Conservation (phyloP, 2,329 filamentous ascomycete genomes). For the Trichoderma lentiforme region DNA sequence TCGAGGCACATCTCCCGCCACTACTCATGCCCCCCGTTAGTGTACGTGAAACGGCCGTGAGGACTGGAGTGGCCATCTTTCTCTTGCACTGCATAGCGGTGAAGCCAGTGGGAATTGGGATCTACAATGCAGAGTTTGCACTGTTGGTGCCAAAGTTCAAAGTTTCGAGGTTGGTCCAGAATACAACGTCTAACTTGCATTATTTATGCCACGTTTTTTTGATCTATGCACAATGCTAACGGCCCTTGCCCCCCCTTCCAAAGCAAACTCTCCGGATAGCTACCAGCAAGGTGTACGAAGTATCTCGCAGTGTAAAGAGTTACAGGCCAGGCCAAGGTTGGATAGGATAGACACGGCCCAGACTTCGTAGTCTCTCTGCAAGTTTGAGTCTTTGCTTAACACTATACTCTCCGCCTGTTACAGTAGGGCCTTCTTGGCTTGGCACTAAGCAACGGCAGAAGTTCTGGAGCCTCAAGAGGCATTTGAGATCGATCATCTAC, state of each 20-base stretch:
- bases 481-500: not conserved
- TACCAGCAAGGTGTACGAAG: not conserved
- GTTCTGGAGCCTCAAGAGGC: not conserved
- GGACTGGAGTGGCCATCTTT: not conserved
- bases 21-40: not conserved
- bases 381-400: not conserved
- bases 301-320: not conserved
- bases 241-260: not conserved
- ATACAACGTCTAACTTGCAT: constrained; percentile 11
- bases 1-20: not conserved
- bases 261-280: not conserved
- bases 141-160: constrained; percentile 1
- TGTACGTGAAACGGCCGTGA: not conserved
- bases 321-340: not conserved
- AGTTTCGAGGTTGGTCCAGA: not conserved
- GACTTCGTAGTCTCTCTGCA: not conserved
- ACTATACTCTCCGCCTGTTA: not conserved
- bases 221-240: not conserved
- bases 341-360: not conserved
- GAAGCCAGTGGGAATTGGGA: not conserved
- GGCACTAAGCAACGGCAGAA: not conserved
- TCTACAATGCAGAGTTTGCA: constrained; percentile 10
- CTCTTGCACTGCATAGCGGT: constrained; percentile 1
- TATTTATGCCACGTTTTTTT: not conserved
- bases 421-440: not conserved